Percentiles rank a stretch among this genome's conserved stretches.
phyloP scores from a whole-genome alignment of 1,284 basidiomycete species.

The Boletellus dicymbophilus region DNA sequence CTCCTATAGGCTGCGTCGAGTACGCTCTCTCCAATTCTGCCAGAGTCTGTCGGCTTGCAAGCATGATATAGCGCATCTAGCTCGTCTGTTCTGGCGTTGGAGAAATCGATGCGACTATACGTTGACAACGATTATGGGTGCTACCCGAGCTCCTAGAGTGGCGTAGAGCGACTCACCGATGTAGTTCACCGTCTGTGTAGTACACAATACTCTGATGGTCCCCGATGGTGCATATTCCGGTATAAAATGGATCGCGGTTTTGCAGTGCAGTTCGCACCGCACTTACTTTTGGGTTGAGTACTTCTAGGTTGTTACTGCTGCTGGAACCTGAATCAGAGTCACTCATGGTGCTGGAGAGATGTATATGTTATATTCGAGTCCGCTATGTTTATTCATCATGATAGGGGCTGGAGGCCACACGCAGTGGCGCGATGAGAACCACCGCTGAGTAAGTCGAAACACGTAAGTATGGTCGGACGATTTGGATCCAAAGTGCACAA shows the following conservation, averaged over 20 bases:
- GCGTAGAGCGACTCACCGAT: neutral
- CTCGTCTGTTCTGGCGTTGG: neutral
- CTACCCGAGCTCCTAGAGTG: too few relatives aligned
- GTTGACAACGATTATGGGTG: too few relatives aligned
- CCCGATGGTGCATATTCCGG: constrained; percentile 3
- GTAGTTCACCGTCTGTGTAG: neutral
- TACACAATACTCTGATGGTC: constrained; percentile 9
- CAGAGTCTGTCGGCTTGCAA: constrained; percentile 16
- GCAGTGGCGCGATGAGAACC: too few relatives aligned
- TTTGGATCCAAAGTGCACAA: too few relatives aligned
- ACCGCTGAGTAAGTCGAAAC: too few relatives aligned
- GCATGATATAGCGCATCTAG: constrained; percentile 8
- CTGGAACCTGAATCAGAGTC: too few relatives aligned
- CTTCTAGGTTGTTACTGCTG: too few relatives aligned
- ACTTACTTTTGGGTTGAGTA: neutral
- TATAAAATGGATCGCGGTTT: constrained; percentile 1
- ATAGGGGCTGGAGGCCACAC: too few relatives aligned
- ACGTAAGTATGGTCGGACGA: too few relatives aligned
- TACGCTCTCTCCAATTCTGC: constrained; percentile 5
- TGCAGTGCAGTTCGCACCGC: constrained; percentile 1
- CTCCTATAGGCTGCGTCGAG: constrained; percentile 29
- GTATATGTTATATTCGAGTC: too few relatives aligned
- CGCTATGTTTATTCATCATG: too few relatives aligned
- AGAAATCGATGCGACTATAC: constrained; percentile 11
- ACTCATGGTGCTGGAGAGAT: too few relatives aligned